Base-by-base conservation (phyloP, 2,329 filamentous ascomycete genomes). In the Alternaria angustiovoidea region DNA sequence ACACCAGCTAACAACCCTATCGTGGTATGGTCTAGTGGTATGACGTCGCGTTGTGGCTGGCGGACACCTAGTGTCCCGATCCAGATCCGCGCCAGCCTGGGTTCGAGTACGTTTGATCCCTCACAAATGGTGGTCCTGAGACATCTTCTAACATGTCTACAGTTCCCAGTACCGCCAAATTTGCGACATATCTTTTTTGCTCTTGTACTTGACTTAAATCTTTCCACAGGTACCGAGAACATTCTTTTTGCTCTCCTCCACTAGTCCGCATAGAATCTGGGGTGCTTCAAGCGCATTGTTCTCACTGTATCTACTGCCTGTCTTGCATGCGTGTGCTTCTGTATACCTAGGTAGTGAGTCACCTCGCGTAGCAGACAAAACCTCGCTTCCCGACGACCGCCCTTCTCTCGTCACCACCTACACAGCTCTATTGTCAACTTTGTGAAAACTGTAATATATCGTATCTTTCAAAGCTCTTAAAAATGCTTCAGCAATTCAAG, bases 11-110 rank as follows among this genome's bases (percentile, higher is more conserved):
- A 48, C 41, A 43, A 57, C 51, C 58, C 39, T 42, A 61, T n/a
- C 62, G 66, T 67, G 68, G 65, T 70, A 66, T 70, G 66, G 68
- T 69, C 68, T 71, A 71, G 69, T 68, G 69, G 69, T 71, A 71
- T 71, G 69, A 71, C 69, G 69, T 71, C 69, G 69, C 69, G 69
- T 71, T 71, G 69, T 71, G 69, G 69, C 64, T 71, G 67, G 68
- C 68, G 65, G 65, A 54, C 54, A 67, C 58, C 1, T 32, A 34
- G 59, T 59, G 46, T 65, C 65, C 59, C 41, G 63, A 66, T 65
- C 62, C 58, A 61, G 65, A 69, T 71, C 68, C 69, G 69, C 69
- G 69, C 69, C 67, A 71, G 69, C 69, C 69, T 69, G 69, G 68
- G 69, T 70, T 71, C 67, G 69, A 70, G 63, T 68, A 64, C 63